Percentiles rank a stretch among this genome's conserved stretches.
These are phyloP conservation scores for Boletus fagicola DNA, from an alignment of 768 basidiomycete species.

Conservation along the genomic window DNA sequence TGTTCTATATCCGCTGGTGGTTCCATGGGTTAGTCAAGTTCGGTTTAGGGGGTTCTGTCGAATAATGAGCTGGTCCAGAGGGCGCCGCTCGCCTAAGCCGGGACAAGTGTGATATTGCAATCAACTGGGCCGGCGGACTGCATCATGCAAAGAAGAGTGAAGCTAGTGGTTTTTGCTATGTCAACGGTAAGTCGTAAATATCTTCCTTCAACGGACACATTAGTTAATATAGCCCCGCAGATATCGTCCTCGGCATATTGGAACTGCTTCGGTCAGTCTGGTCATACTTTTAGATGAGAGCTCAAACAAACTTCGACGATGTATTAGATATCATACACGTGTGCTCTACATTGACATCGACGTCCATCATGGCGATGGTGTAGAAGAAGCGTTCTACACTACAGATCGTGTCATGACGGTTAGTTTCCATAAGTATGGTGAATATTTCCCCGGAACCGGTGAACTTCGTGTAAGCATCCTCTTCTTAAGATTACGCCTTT, in stretches of 20 bases:
- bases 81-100: constrained; percentile 92
- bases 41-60: neutral
- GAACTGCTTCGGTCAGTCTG: constrained; percentile 76
- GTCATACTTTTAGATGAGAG: neutral
- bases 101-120: constrained; percentile 97
- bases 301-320: neutral
- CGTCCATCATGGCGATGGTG: constrained; percentile 98
- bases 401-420: constrained; percentile 99
- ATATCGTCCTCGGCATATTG: constrained; percentile 95
- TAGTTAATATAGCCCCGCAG: constrained; percentile 40
- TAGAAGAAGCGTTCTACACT: constrained; percentile 99
- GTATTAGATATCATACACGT: constrained; percentile 77
- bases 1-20: constrained; percentile 99
- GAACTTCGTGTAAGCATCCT: constrained; percentile 70
- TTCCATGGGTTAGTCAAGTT: constrained; percentile 79
- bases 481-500: neutral
- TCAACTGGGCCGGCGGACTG: constrained; percentile 98
- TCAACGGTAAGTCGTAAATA: constrained; percentile 64
- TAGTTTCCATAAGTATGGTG: constrained; percentile 98
- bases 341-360: constrained; percentile 99
- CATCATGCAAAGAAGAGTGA: constrained; percentile 99
- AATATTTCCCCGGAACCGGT: constrained; percentile 99
- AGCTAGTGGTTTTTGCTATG: constrained; percentile 98
- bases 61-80: constrained; percentile 51
- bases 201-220: neutral